Evolutionary conservation across 2,329 filamentous ascomycete genomes (phyloP).

Genomic region (Lachnellula hyalina): DNA sequence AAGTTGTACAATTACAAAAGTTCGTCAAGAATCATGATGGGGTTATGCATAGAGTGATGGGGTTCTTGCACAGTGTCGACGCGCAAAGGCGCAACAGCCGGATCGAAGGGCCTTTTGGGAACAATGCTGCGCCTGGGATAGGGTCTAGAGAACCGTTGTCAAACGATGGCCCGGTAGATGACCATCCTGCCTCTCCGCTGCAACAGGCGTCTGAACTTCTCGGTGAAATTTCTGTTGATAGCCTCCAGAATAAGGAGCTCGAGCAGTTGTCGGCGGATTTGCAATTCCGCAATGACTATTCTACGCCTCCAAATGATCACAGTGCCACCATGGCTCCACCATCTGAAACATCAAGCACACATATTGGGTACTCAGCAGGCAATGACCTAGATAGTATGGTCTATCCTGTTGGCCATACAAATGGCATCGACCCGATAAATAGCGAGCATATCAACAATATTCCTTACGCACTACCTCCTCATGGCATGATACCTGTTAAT

Average conservation of each 20-base stretch:
- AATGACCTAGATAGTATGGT: slow-evolving; percentile 67
- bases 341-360: slow-evolving; percentile 41
- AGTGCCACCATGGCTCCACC: slow-evolving; percentile 32
- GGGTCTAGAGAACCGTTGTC: slow-evolving; percentile 28
- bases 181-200: slow-evolving; percentile 60
- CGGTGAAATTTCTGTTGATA: slow-evolving; percentile 59
- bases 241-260: slow-evolving; percentile 58
- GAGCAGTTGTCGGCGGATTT: slow-evolving; percentile 52
- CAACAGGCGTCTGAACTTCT: slow-evolving; percentile 64
- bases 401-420: slow-evolving; percentile 84
- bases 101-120: slow-evolving; percentile 36
- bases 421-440: slow-evolving; percentile 92
- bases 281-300: slow-evolving; percentile 27
- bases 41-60: slow-evolving; percentile 67
- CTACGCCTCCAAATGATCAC: slow-evolving; percentile 29
- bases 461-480: slow-evolving; percentile 73
- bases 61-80: slow-evolving; percentile 59
- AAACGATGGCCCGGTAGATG: slow-evolving; percentile 38
- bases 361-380: slow-evolving; percentile 38
- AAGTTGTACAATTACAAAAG: slow-evolving; percentile 56
- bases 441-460: slow-evolving; percentile 93
- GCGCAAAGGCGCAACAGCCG: slow-evolving; percentile 59
- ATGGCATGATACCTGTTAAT: slow-evolving; percentile 42
- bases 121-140: slow-evolving; percentile 33
- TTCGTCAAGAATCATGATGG: slow-evolving; percentile 64